Percentiles rank a stretch among this genome's conserved stretches.
Evolutionary conservation across 1,284 basidiomycete species (phyloP).

Genomic region (Cutaneotrichosporon mucoides): DNA sequence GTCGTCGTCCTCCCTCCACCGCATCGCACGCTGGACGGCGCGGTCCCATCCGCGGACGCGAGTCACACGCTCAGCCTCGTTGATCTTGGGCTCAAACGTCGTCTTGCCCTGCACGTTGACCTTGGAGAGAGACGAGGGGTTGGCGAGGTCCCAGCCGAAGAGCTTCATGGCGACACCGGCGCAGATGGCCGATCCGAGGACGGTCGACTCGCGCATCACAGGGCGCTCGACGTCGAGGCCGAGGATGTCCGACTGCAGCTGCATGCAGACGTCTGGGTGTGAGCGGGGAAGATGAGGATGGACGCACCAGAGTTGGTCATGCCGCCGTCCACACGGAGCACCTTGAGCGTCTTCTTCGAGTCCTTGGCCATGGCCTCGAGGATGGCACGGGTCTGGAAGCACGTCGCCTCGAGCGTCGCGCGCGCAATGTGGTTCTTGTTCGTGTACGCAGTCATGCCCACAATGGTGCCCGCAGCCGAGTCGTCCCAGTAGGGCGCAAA

Average conservation of each 20-base stretch:
- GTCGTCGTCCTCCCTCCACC: slow-evolving; percentile 55
- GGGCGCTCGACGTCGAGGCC: slow-evolving; percentile 91
- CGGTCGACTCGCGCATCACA: slow-evolving; percentile 95
- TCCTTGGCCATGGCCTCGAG: slow-evolving; percentile 73
- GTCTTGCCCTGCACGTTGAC: slow-evolving; percentile 81
- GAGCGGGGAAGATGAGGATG: background rate
- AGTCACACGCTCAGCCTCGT: slow-evolving; percentile 57
- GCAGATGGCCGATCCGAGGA: slow-evolving; percentile 88
- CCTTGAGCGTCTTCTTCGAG: slow-evolving; percentile 58
- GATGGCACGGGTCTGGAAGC: slow-evolving; percentile 79
- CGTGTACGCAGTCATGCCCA: slow-evolving; percentile 78
- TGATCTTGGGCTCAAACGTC: slow-evolving; percentile 63
- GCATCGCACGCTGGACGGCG: slow-evolving; percentile 72
- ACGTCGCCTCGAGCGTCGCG: slow-evolving; percentile 81
- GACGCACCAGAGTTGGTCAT: slow-evolving; percentile 66
- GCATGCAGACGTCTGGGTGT: slow-evolving; percentile 64
- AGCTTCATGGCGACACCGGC: slow-evolving; percentile 82
- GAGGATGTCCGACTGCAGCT: slow-evolving; percentile 84
- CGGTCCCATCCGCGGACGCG: slow-evolving; percentile 75
- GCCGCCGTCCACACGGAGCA: slow-evolving; percentile 88
- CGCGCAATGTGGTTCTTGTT: slow-evolving; percentile 90
- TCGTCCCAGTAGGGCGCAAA: slow-evolving; percentile 63
- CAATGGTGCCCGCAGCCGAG: slow-evolving; percentile 36
- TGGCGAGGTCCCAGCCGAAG: slow-evolving; percentile 88
- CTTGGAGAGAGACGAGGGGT: slow-evolving; percentile 75